Evolutionary conservation across 768 basidiomycete species (phyloP), one percentile per base, ranked within the genome.

Genomic region (Boletus speciosus): DNA sequence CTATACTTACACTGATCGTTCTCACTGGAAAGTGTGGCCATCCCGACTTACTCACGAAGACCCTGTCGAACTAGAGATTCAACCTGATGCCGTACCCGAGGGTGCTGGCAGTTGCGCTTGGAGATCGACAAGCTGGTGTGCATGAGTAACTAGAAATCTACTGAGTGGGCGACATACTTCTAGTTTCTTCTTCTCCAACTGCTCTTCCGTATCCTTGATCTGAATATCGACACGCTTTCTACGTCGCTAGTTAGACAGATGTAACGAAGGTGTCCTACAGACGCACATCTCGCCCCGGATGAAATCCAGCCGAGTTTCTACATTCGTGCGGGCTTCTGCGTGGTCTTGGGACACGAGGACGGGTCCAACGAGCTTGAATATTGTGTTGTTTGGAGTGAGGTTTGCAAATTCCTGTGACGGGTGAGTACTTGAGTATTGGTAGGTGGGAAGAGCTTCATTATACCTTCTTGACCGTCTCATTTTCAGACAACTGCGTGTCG

Each of bases 301-400:
- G 73, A 92, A 95, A 54, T 90, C 90, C 34, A 98, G 73, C 9
- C 96, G 85, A 45, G 89, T 96, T 61, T 93, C 84, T 23, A 98
- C 90, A 64, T 92, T 97, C 59, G 72, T 75, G 68, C 88, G 89
- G 32, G 94, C 96, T 60, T 97, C 96, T 6, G 72, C 72, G 64
- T 87, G 85, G 60, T 97, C 94, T 72, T 98, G 95, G 62, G 87
- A 82, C 9, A 98, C 85, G 27, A 98, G 81, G 6, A 95, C 88
- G 1, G 93, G 92, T 1, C 96, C 96, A 37, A 96, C 81, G 31
- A 90, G 81, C 75, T 98, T 98, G 78, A 85, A 98, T 7, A 98
- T 82, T 15, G 78, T 79, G 66, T 94, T 96, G 55, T 84, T 79
- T 5, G 84, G 74, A 40, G 85, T 86, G 51, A 98, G 71, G 29